Evolutionary conservation across 352 stramenopile genomes (phyloP), one percentile per base, ranked within the genome.

Genomic region (Phytopythium ostracodes): DNA sequence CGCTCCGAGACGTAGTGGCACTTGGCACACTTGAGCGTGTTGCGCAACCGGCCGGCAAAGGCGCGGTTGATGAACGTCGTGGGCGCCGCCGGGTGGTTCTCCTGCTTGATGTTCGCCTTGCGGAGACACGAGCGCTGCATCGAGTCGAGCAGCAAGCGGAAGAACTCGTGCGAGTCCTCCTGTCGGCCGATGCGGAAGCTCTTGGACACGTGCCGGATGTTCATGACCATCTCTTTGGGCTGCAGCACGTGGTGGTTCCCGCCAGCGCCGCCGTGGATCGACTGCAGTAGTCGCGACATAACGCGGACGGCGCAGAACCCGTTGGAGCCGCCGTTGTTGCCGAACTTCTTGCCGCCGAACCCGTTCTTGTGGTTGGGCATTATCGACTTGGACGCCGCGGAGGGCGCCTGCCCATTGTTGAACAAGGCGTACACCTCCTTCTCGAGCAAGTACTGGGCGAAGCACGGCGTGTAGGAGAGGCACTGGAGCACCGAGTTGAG

Each of bases 401-500:
- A 29, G 3, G 62, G n/a, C n/a, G 44, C 61, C 31, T 29, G 51
- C 7, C 58, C 55, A 49, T n/a, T 43, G 18, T 73, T 74, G 40
- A 83, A 87, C 9, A 62, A 63, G n/a, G 71, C 64, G 29, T 79
- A 66, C 15, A 78, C 67, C 6, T 79, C 68, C 35, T 88, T 85
- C 24, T 87, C 65, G 20, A 99, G 64, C 74, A 99, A 91, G 55
- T 85, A 89, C 67, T 94, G 85, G 17, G 75, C 81, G n/a, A 94
- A 86, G 60, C 74, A 76, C 22, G 85, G 85, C 65, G 85, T 92
- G 68, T 94, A 92, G 47, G 64, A 64, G 31, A 94, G 75, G 65
- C 91, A 98, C 68, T 98, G 92, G 67, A 98, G 75, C 68, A 91
- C 85, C 56, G 92, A 96, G 74, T 98, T 98, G 61, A 98, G 82